Evolutionary conservation across 2,329 filamentous ascomycete species (phyloP).

Genomic region (Trichoderma gracile): DNA sequence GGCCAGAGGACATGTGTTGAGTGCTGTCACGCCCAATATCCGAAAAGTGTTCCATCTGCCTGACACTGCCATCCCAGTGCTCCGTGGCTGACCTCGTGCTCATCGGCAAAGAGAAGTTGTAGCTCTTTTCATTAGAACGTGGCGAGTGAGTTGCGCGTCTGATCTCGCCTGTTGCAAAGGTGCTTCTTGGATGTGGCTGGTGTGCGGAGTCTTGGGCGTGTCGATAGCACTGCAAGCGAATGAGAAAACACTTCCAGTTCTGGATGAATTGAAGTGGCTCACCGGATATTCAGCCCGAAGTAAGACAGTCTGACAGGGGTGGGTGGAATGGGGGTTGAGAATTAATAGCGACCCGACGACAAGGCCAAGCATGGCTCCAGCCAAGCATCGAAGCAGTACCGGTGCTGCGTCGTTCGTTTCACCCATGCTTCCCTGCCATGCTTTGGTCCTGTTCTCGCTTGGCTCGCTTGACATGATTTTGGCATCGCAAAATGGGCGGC

Average conservation of each 20-base stretch:
- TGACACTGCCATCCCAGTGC: not conserved
- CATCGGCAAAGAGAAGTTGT: not conserved
- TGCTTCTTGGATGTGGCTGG: constrained; percentile 12
- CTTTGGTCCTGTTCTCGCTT: not conserved
- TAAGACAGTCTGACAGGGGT: constrained; percentile 6
- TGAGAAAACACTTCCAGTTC: not conserved
- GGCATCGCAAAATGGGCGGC: not conserved
- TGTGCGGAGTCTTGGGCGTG: constrained; percentile 14
- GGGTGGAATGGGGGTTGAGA: not conserved
- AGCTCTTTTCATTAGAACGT: not conserved
- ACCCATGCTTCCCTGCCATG: not conserved
- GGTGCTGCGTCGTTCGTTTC: not conserved
- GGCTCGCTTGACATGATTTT: not conserved
- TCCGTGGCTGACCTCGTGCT: not conserved
- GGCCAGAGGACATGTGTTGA: not conserved
- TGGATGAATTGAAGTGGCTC: constrained; percentile 10
- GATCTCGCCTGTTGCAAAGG: constrained; percentile 2
- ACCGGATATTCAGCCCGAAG: constrained; percentile 24
- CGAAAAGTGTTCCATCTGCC: not conserved
- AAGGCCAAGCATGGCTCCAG: not conserved
- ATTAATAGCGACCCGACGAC: not conserved
- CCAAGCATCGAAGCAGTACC: not conserved
- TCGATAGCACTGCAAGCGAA: constrained; percentile 3
- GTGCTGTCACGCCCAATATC: not conserved
- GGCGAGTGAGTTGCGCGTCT: constrained; percentile 24